Conservation (phyloP, 2,329 filamentous ascomycete species). For the Bretziella fagacearum region DNA sequence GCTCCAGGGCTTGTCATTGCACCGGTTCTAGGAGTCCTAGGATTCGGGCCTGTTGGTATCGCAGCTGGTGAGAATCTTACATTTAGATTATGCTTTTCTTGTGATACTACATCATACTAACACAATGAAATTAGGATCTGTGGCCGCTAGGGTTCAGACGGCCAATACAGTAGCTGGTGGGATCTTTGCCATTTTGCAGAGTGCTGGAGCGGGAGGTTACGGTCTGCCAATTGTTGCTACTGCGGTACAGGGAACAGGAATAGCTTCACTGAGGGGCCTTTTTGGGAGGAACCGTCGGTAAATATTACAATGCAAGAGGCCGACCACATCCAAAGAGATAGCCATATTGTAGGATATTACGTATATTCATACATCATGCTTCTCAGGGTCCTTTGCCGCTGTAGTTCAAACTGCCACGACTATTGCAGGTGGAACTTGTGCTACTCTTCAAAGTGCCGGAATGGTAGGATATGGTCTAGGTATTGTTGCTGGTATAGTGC, state of each 20-base stretch:
- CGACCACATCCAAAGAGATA: background rate
- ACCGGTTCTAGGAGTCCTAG: background rate
- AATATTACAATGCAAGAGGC: background rate
- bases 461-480: background rate
- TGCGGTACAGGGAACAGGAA: no score
- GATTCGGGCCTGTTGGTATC: background rate
- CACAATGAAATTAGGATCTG: background rate
- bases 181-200: conserved; percentile 6
- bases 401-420: background rate
- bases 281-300: background rate
- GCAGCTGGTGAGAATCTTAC: background rate
- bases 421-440: conserved; percentile 2
- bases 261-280: background rate
- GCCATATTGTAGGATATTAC: background rate
- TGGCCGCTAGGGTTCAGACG: conserved; percentile 2
- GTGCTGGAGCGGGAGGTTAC: background rate
- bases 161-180: background rate
- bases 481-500: background rate
- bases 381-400: conserved; percentile 2
- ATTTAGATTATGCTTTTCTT: background rate
- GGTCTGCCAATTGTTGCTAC: background rate
- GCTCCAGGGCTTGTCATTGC: background rate
- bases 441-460: conserved; percentile 9
- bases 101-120: background rate
- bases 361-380: background rate